Evolutionary conservation across 2,329 filamentous ascomycete species (phyloP), one percentile per base, ranked within the genome.

Genomic region (Amauroascus verrucosus): DNA sequence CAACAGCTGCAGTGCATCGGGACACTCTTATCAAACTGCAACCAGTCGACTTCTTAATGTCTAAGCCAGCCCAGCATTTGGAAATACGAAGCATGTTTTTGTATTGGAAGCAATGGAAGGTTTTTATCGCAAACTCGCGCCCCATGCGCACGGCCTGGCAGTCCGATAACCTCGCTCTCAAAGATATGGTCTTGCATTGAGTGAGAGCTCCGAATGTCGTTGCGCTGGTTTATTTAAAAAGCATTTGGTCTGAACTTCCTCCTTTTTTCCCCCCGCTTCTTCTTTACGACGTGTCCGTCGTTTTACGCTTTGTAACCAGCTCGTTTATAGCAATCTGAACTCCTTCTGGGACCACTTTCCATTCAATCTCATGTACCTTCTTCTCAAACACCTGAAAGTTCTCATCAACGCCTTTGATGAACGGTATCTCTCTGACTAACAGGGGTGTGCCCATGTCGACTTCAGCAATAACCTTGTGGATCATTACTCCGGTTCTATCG

Each of bases 401-500:
- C 63, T 88, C 83, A 33, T 80, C 82, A 46, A 79, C 75, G 0
- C 71, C 73, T 55, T 77, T 77, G 59, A 78, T 81, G 56, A 79
- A 71, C 53, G 81, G 75, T 22, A 95, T 80, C 69, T 90, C 84
- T 58, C 76, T 69, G 1, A 83, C 78, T 56, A 90, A 63, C 61
- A 95, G 84, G 8, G 86, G 83, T 58, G 79, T 75, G 1, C 89
- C 89, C 63, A 84, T 79, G 71, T 95, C 89, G 52, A 95, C 88
- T 66, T 91, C 81, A 7, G 72, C 75, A 57, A 86, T 83, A 45
- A 95, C 88, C 69, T 90, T 84, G 71, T 95, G 89, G 14, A 88
- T 82, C 90, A 95, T 95, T 51, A 94, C 83, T 0, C 90, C 89
- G 0, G 81, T 89, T 59, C 77, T 78, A 59, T 78, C 77, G 59